A percentile compares a stretch with the other conserved stretches of the same genome.
These are phyloP conservation scores for Castanospermum australe DNA, from an alignment of 306 rosid species.

Conservation along the genomic window DNA sequence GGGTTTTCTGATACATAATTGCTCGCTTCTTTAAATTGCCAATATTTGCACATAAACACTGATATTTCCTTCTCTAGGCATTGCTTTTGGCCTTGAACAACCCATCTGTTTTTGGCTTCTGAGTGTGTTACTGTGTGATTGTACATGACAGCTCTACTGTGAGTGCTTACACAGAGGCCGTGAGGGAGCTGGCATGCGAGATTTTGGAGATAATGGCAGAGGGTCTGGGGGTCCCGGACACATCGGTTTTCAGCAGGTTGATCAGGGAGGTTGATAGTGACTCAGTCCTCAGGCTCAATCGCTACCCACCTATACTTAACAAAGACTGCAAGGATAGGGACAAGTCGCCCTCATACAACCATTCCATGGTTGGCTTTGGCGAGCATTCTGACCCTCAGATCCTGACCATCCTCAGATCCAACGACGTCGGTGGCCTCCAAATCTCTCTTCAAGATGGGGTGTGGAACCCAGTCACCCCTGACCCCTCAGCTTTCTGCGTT, in stretches of 20 bases:
- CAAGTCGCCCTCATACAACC: conserved; percentile 24
- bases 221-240: conserved; percentile 60
- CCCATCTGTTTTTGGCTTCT: neutral
- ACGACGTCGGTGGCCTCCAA: conserved; percentile 79
- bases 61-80: too few relatives aligned
- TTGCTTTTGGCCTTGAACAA: too few relatives aligned
- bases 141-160: conserved; percentile 50
- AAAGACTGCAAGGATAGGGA: conserved; percentile 19
- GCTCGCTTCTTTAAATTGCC: too few relatives aligned
- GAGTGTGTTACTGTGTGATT: conserved; percentile 6
- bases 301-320: conserved; percentile 52
- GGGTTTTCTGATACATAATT: too few relatives aligned
- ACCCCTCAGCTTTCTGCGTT: conserved; percentile 68
- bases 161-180: conserved; percentile 50
- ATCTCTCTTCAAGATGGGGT: conserved; percentile 56
- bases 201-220: conserved; percentile 73
- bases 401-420: conserved; percentile 70
- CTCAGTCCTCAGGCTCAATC: conserved; percentile 72
- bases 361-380: conserved; percentile 58
- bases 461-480: conserved; percentile 76
- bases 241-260: conserved; percentile 49
- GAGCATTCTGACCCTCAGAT: conserved; percentile 95
- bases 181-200: conserved; percentile 61
- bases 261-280: conserved; percentile 59
- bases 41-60: too few relatives aligned